Percentiles rank a stretch among this genome's conserved stretches.
Evolutionary conservation across 306 rosid species (phyloP).

Genomic region (Begonia fuchsioides): DNA sequence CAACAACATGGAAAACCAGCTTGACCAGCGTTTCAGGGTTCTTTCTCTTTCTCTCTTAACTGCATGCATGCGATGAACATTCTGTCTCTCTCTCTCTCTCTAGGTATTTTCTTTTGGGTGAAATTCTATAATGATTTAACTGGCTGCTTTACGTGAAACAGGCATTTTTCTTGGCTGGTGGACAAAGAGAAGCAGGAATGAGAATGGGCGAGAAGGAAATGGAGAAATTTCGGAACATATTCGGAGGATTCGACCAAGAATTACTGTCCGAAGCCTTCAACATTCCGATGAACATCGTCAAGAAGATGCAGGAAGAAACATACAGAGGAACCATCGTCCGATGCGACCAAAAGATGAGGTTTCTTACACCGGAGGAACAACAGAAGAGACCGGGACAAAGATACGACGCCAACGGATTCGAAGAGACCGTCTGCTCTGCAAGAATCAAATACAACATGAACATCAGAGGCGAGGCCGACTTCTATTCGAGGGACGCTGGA

Average conservation of each 20-base stretch:
- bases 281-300: conserved; percentile 6
- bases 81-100: too few species aligned
- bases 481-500: conserved; percentile 7
- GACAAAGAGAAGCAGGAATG: conserved; percentile 1
- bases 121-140: too few species aligned
- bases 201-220: neutral
- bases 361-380: conserved; percentile 6
- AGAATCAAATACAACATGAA: conserved; percentile 13
- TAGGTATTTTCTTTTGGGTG: too few species aligned
- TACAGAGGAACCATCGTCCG: conserved; percentile 6
- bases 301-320: conserved; percentile 5
- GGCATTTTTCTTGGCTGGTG: conserved; percentile 15
- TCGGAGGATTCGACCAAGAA: conserved; percentile 4
- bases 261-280: conserved; percentile 12
- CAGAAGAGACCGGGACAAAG: conserved; percentile 3
- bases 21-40: conserved; percentile 14
- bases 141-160: neutral
- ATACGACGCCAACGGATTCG: conserved; percentile 6
- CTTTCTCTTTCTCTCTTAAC: neutral
- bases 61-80: too few species aligned
- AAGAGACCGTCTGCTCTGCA: conserved; percentile 12
- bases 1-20: conserved; percentile 16
- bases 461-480: conserved; percentile 8
- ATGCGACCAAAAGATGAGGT: conserved; percentile 9
- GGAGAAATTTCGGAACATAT: conserved; percentile 3